phyloP scores from a whole-genome alignment of 495 filamentous ascomycete genomes.

The Trichoderma orchidacearum region DNA sequence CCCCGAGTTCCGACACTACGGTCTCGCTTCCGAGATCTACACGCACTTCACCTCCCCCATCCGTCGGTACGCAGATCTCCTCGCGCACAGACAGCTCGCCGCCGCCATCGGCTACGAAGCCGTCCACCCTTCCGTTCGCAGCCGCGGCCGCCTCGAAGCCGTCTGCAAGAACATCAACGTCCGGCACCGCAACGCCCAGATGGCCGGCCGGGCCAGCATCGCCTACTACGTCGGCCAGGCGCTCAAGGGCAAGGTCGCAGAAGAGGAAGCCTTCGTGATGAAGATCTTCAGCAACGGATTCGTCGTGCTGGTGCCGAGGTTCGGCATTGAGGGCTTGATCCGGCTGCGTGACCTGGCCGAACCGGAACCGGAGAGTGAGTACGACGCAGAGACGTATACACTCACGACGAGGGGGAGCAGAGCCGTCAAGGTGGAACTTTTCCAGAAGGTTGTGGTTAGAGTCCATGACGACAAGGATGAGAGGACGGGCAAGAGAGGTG shows the following conservation, averaged over 20 bases:
- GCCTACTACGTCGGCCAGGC: conserved; percentile 97
- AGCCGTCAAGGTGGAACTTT: conserved; percentile 57
- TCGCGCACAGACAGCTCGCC: conserved; percentile 87
- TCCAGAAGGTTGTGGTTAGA: conserved; percentile 75
- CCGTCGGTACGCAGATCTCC: conserved; percentile 86
- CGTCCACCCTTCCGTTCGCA: conserved; percentile 60
- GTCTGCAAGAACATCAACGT: conserved; percentile 98
- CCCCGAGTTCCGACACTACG: conserved; percentile 92
- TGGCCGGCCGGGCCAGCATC: conserved; percentile 82
- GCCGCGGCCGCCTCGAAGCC: conserved; percentile 69
- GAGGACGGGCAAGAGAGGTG: conserved; percentile 82
- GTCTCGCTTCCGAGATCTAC: conserved; percentile 89
- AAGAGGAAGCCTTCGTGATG: conserved; percentile 92
- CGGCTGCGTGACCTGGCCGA: conserved; percentile 68
- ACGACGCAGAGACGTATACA: conserved; percentile 72
- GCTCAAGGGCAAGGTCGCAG: conserved; percentile 66
- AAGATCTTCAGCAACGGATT: conserved; percentile 94
- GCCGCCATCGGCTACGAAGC: conserved; percentile 88
- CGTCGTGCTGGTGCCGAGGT: conserved; percentile 87
- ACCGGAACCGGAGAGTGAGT: conserved; percentile 60
- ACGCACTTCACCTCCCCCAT: conserved; percentile 98
- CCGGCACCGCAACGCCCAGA: conserved; percentile 90
- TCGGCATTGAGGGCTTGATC: conserved; percentile 88
- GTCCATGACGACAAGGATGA: conserved; percentile 89
- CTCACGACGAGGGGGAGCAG: conserved; percentile 44